A percentile compares a stretch with the other conserved stretches of the same genome.
Conservation (phyloP, 768 basidiomycete genomes). For the Wakefieldia striispora region DNA sequence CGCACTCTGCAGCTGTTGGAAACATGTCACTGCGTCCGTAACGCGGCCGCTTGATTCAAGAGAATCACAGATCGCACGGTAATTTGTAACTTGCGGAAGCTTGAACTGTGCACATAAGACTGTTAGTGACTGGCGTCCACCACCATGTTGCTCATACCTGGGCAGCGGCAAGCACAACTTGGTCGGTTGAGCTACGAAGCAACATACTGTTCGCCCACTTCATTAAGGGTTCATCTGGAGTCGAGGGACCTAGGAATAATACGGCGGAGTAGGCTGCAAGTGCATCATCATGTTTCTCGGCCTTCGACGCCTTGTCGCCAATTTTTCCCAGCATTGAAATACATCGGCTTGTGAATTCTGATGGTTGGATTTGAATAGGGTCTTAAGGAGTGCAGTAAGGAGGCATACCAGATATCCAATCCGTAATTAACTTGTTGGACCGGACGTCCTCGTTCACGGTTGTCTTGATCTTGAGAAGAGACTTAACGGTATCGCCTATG, state of each 20-base stretch:
- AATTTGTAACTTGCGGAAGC: not conserved
- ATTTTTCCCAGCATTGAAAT: not conserved
- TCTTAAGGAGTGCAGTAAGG: rapidly evolving
- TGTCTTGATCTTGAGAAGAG: not conserved
- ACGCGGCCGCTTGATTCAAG: not conserved
- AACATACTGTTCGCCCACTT: not conserved
- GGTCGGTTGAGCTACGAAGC: not conserved
- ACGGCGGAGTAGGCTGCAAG: not conserved
- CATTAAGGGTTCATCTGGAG: not conserved
- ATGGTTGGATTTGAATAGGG: not conserved
- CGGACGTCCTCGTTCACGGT: not conserved
- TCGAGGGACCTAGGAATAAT: not conserved
- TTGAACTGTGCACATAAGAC: not conserved
- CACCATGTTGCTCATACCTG: not conserved
- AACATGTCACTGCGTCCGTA: not conserved
- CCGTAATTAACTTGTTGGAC: not conserved
- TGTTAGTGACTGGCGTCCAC: not conserved
- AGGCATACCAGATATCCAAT: conserved; percentile 2
- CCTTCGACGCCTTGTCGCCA: not conserved
- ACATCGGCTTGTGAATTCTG: conserved; percentile 2
- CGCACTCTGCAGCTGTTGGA: not conserved
- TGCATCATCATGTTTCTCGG: not conserved
- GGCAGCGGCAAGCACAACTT: not conserved
- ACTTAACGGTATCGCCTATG: not conserved
- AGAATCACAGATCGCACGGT: not conserved